These are phyloP conservation scores for Alloascoidea hylecoeti DNA, from an alignment of 805 yeast genomes.

Conservation along the genomic window DNA sequence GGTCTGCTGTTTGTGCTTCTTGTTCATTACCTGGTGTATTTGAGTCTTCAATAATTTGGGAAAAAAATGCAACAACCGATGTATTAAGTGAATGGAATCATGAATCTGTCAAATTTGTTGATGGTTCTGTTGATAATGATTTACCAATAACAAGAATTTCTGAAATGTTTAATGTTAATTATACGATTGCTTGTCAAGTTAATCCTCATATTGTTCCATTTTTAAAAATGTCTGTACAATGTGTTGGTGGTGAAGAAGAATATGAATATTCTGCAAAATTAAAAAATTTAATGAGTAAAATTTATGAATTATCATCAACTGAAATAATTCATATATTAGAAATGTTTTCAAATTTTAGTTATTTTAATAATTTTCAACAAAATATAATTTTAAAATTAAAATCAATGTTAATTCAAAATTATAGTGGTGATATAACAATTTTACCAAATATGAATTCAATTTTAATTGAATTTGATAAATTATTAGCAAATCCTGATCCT, in stretches of 20 bases:
- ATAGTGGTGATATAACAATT: constrained; percentile 89
- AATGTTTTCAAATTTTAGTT: constrained; percentile 62
- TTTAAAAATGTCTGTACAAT: constrained; percentile 25
- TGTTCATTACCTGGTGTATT: constrained; percentile 91
- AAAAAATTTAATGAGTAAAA: constrained; percentile 69
- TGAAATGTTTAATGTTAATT: constrained; percentile 96
- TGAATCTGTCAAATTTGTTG: constrained; percentile 69
- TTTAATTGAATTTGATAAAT: constrained; percentile 37
- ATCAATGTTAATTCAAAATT: constrained; percentile 71
- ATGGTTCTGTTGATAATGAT: constrained; percentile 93
- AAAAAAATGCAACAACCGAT: constrained; percentile 65
- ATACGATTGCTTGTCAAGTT: constrained; percentile 94
- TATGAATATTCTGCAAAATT: constrained; percentile 71
- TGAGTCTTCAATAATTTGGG: constrained; percentile 74
- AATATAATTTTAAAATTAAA: constrained; percentile 59
- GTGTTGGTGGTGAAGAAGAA: constrained; percentile 54
- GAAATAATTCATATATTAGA: constrained; percentile 74
- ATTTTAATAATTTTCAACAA: too few species aligned
- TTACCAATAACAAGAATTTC: constrained; percentile 80
- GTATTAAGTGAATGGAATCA: constrained; percentile 73
- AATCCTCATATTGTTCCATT: constrained; percentile 94
- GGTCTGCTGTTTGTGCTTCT: constrained; percentile 89
- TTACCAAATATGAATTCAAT: constrained; percentile 64
- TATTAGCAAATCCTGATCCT: constrained; percentile 73
- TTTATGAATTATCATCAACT: constrained; percentile 49